Evolutionary conservation across 345 rosid genomes (phyloP), one percentile per base, ranked within the genome.

Genomic region (Boechera stricta): DNA sequence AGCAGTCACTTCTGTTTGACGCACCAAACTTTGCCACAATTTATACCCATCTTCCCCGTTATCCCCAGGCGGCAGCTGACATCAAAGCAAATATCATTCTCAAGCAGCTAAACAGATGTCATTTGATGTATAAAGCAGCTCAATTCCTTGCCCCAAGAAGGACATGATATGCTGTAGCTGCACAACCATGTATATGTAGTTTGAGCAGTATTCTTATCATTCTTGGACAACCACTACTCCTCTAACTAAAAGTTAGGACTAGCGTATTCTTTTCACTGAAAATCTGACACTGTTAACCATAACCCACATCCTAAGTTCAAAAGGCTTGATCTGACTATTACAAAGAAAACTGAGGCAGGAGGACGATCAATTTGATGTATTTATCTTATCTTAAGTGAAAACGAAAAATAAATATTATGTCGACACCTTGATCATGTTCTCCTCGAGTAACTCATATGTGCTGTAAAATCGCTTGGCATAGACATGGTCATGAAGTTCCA

Each of bases 1-100:
- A 44, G 98, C 99, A 72, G 94, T 93, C 88, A 95, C 80, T 83
- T 92, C 93, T 47, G 96, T 92, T 83, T 95, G 99, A 28, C 94
- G 91, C 59, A 92, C 92, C 88, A 95, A 83, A 82, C 94, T 90
- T 81, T 87, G 97, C 98, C 99, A 95, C 81, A 82, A 69, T 80
- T 89, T 89, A 62, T 65, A 69, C 58, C 99, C 98, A 87, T 89
- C 94, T 72, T 88, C 92, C 45, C 90, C 88, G 71, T 85, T 79
- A 71, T 67, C 84, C 72, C 86, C 84, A 76, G 88, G 83, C 16
- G 86, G 69, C 81, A 88, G 80, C 98, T 95, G 90, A 38, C 63
- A 76, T 59, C 71, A 82, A 44, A 64, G 45, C 33, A 76, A 73
- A 24, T 32, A 49, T 33, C 42, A 74, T 48, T 67, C 56, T 53